These are phyloP conservation scores for Fusarium neocosmosporiellum DNA, from an alignment of 2,329 filamentous ascomycete genomes.

Conservation along the genomic window DNA sequence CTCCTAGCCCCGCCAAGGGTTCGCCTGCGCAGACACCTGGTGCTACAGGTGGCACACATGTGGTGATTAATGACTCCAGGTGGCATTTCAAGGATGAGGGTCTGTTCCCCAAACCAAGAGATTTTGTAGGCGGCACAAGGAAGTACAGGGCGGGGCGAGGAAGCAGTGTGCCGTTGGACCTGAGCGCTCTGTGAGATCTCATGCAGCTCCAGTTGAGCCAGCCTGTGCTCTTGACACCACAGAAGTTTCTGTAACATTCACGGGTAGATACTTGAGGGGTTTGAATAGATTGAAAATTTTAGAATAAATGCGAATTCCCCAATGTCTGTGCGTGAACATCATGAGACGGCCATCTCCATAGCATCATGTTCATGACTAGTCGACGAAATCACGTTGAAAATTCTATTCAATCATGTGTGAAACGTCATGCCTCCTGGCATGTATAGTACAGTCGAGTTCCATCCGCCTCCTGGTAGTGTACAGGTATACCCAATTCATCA, in stretches of 20 bases:
- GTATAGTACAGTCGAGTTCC: conserved; percentile 44
- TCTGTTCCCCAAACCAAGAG: conserved; percentile 84
- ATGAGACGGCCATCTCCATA: neutral
- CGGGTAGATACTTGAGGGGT: conserved; percentile 12
- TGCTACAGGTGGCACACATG: conserved; percentile 49
- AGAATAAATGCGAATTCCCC: conserved; percentile 13
- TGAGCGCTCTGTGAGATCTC: conserved; percentile 65
- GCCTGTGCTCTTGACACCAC: neutral
- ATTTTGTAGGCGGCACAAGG: conserved; percentile 79
- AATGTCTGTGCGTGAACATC: neutral
- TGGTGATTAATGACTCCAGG: conserved; percentile 78
- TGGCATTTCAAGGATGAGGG: conserved; percentile 90
- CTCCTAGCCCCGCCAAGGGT: conserved; percentile 58
- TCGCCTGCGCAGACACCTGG: conserved; percentile 45
- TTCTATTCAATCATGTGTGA: conserved; percentile 20
- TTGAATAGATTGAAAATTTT: conserved; percentile 34
- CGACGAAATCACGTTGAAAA: neutral
- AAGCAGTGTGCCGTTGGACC: conserved; percentile 91
- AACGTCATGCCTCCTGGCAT: conserved; percentile 17
- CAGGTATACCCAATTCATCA: conserved; percentile 32
- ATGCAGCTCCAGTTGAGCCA: conserved; percentile 22
- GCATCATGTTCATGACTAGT: neutral
- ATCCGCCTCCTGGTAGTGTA: conserved; percentile 40
- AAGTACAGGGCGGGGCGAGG: conserved; percentile 91
- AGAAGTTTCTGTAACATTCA: conserved; percentile 13